Conservation (phyloP, 371 early-diverging fungal genomes). For the Fennellomyces sp. region DNA sequence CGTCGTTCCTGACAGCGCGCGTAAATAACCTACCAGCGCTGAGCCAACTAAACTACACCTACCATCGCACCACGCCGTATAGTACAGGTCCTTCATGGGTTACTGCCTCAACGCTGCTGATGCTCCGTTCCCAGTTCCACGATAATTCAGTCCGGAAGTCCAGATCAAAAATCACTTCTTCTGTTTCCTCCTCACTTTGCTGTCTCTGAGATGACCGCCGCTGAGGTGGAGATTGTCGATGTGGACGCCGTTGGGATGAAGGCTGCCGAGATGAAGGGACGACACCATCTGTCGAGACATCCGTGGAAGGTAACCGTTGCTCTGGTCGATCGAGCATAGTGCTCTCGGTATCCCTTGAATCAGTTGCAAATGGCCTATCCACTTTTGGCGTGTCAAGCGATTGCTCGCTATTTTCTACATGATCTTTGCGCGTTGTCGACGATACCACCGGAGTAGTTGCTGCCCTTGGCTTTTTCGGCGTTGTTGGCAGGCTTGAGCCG, state of each 20-base stretch:
- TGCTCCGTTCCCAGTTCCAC: conserved; percentile 7
- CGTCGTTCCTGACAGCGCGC: conserved; percentile 13
- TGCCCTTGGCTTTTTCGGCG: too few relatives aligned
- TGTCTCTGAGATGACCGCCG: not conserved
- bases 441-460: too few relatives aligned
- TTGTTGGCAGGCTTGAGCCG: not conserved
- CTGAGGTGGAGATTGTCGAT: not conserved
- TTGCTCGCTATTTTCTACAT: not conserved
- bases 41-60: not conserved
- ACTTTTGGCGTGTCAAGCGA: too few relatives aligned
- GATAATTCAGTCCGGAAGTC: conserved; percentile 3
- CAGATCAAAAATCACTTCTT: conserved; percentile 8
- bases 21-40: not conserved
- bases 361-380: too few relatives aligned
- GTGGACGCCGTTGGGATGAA: not conserved
- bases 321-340: not conserved
- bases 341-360: not conserved
- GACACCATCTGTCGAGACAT: not conserved
- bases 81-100: not conserved
- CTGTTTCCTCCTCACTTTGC: not conserved
- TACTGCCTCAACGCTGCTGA: conserved; percentile 9
- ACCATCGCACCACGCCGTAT: conserved; percentile 18
- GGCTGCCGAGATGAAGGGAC: not conserved
- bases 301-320: not conserved
- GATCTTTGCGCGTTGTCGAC: too few relatives aligned